Evolutionary conservation across 257 asterid species (phyloP), one percentile per base, ranked within the genome.

Genomic region (Ophiorrhiza pumila): DNA sequence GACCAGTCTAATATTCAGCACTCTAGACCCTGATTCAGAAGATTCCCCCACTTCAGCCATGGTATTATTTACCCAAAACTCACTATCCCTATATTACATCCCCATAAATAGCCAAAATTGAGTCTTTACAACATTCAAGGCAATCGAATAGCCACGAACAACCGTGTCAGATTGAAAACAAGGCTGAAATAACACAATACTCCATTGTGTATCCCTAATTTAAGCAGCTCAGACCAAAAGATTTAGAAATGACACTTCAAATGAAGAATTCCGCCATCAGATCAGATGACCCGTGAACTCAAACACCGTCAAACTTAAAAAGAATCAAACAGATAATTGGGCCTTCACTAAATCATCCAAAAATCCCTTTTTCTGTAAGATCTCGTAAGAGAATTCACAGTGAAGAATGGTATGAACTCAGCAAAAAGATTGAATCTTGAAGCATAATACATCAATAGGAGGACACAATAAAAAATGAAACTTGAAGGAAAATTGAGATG

Each of bases 31-130:
- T 65, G 83, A 68, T 68, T 83, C 91, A 22, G 91, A 86, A 83
- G 92, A 80, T 75, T 88, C 92, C 73, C 88, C 90, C 72, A 81
- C 86, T 79, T 79, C 83, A 75, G 73, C 81, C 80, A 79, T 81
- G 56, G 23, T 46, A 74, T 14, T 42, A 69, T 68, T 53, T 45
- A 43, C 65, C 43, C 75, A 71, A 66, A 57, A 32, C 70, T 18
- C 50, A 77, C 69, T 60, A 49, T 65, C 56, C 60, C 76, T 60
- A 31, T 34, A 77, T 45, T 59, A 57, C 55, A 31, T 65, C 27
- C 59, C 55, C 25, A 61, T 67, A 66, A 73, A 18, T 68, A 71
- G 53, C 81, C 31, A 17, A 74, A 15, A 29, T 7, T 31, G 41
- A 7, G 13, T 25, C 68, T 39, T 27, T 42, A 0, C 60, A 20